Evolutionary conservation across 2,329 filamentous ascomycete genomes (phyloP).

Genomic region (Fusarium napiforme): DNA sequence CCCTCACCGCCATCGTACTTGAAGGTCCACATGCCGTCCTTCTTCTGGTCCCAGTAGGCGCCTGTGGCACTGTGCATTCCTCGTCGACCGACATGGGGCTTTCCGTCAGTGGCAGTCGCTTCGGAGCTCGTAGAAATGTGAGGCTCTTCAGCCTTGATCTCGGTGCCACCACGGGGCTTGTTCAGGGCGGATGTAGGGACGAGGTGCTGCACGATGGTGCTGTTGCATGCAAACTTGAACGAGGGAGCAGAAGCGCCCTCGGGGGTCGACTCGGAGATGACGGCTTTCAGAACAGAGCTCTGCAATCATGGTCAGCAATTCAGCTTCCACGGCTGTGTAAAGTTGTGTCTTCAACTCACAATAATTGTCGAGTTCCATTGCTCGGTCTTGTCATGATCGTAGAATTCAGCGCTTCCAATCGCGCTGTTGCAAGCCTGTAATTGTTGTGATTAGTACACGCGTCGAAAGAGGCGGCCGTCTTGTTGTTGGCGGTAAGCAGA

Average conservation of each 20-base stretch:
- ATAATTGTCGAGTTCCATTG: slow-evolving; percentile 95
- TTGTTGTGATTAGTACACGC: slow-evolving; percentile 22
- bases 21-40: slow-evolving; percentile 89
- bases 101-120: slow-evolving; percentile 68
- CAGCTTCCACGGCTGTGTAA: not conserved
- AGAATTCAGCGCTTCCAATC: slow-evolving; percentile 78
- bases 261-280: slow-evolving; percentile 79
- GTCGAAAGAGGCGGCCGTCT: slow-evolving; percentile 7
- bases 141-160: slow-evolving; percentile 61
- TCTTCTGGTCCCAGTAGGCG: slow-evolving; percentile 91
- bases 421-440: slow-evolving; percentile 82
- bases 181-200: slow-evolving; percentile 73
- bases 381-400: slow-evolving; percentile 87
- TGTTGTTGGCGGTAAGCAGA: slow-evolving; percentile 38
- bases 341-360: slow-evolving; percentile 61
- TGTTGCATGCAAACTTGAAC: slow-evolving; percentile 97
- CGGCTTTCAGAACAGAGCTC: slow-evolving; percentile 80
- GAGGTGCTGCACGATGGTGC: slow-evolving; percentile 96
- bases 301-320: slow-evolving; percentile 50
- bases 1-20: slow-evolving; percentile 79
- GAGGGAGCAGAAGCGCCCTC: slow-evolving; percentile 66
- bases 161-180: slow-evolving; percentile 65
- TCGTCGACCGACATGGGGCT: slow-evolving; percentile 81
- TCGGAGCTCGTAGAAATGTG: slow-evolving; percentile 66
- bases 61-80: slow-evolving; percentile 91